Conservation (phyloP, 768 basidiomycete species). For the Clitopilus hobsonii region DNA sequence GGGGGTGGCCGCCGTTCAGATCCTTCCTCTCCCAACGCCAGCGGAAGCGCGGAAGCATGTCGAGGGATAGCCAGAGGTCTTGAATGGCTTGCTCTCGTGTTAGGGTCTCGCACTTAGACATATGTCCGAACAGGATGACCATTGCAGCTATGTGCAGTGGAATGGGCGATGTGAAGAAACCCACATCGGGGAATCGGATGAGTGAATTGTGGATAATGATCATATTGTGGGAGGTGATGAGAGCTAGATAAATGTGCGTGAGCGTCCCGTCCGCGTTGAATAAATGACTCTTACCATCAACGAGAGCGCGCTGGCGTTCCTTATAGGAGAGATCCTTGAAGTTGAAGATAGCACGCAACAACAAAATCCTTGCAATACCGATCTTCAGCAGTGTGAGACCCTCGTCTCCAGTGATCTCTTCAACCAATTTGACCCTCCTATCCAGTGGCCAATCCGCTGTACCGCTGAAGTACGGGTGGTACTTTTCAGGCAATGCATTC, state of each 20-base stretch:
- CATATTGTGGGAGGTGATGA: conserved; percentile 83
- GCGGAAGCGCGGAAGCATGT: conserved; percentile 84
- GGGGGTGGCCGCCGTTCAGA: conserved; percentile 73
- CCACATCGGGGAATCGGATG: conserved; percentile 80
- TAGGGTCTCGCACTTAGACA: conserved; percentile 70
- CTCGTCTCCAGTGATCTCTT: conserved; percentile 73
- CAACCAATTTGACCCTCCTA: conserved; percentile 59
- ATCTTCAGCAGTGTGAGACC: conserved; percentile 81
- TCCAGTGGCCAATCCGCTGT: conserved; percentile 73
- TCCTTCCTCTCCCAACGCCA: conserved; percentile 93
- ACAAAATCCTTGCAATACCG: conserved; percentile 73
- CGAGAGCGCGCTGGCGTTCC: conserved; percentile 64
- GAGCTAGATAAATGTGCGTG: conserved; percentile 39
- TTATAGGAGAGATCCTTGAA: conserved; percentile 64
- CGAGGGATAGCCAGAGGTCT: conserved; percentile 83
- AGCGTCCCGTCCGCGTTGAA: neutral
- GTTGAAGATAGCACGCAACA: conserved; percentile 76
- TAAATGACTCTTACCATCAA: conserved; percentile 56
- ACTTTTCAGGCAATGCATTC: conserved; percentile 63
- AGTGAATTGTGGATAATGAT: conserved; percentile 82
- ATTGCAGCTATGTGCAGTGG: conserved; percentile 88
- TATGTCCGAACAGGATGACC: conserved; percentile 86
- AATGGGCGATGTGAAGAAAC: conserved; percentile 86
- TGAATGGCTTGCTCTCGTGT: conserved; percentile 64
- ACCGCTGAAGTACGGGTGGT: conserved; percentile 73